Evolutionary conservation across 148 eudicot genomes (phyloP).

Genomic region (Gaultheria prostrata): DNA sequence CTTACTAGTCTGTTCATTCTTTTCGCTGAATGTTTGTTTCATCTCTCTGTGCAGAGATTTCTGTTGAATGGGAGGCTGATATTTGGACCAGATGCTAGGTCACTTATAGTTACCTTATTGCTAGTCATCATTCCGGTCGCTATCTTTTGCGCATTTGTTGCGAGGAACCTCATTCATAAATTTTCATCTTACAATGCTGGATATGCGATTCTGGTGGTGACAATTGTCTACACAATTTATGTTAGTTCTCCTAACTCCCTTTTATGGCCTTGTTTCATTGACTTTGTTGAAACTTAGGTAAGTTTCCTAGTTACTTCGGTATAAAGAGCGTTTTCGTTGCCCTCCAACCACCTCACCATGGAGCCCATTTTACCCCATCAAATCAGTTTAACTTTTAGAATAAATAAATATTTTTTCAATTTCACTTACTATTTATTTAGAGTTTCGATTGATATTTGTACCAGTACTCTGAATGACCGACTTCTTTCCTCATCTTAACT

Average conservation of each 20-base stretch:
- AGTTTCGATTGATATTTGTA: background rate
- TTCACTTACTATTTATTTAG: background rate
- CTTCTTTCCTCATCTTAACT: no score
- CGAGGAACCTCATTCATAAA: slow-evolving; percentile 47
- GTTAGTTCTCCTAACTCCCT: slow-evolving; percentile 36
- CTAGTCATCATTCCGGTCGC: slow-evolving; percentile 56
- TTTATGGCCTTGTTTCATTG: background rate
- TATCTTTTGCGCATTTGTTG: slow-evolving; percentile 60
- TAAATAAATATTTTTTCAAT: background rate
- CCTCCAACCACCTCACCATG: background rate
- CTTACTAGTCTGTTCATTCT: background rate
- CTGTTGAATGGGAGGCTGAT: slow-evolving; percentile 58
- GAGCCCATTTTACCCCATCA: background rate
- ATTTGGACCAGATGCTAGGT: slow-evolving; percentile 79
- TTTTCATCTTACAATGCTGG: slow-evolving; percentile 55
- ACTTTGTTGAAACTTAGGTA: background rate
- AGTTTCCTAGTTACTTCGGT: background rate
- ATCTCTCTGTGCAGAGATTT: slow-evolving; percentile 47
- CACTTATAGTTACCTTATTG: slow-evolving; percentile 49
- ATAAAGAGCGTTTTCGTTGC: background rate
- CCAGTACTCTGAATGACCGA: background rate
- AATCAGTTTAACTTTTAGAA: background rate
- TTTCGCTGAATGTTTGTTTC: background rate
- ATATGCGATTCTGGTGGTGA: slow-evolving; percentile 52
- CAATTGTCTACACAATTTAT: slow-evolving; percentile 55